A percentile compares a stretch with the other conserved stretches of the same genome.
These are phyloP conservation scores for Leishmania arabica DNA, from an alignment of 208 protist species.

Conservation along the genomic window DNA sequence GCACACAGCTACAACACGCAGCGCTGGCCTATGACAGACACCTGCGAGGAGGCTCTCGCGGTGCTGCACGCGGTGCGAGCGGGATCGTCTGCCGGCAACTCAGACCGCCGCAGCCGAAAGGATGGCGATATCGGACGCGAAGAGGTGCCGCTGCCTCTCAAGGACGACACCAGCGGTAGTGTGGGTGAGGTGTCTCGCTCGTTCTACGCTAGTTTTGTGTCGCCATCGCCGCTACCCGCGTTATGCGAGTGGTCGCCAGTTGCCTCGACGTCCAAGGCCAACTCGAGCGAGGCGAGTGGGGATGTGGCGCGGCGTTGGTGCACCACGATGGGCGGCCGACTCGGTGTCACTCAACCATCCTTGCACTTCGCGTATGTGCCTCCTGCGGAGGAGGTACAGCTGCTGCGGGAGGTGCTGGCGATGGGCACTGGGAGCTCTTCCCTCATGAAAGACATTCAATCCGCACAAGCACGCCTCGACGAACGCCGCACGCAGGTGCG, in stretches of 20 bases:
- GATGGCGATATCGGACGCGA: not conserved
- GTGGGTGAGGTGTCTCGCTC: not conserved
- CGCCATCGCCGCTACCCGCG: not conserved
- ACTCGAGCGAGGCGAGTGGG: slow-evolving; percentile 14
- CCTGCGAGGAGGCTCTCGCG: slow-evolving; percentile 43
- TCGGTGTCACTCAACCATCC: slow-evolving; percentile 32
- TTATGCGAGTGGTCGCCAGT: slow-evolving; percentile 18
- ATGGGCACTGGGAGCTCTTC: slow-evolving; percentile 71
- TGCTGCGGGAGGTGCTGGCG: slow-evolving; percentile 73
- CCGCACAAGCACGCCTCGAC: slow-evolving; percentile 37
- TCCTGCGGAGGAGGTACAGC: slow-evolving; percentile 56
- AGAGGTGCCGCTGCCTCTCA: not conserved
- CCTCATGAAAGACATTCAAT: slow-evolving; percentile 58
- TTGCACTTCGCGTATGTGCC: slow-evolving; percentile 64
- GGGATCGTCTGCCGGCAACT: not conserved
- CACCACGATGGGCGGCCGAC: slow-evolving; percentile 35
- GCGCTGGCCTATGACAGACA: slow-evolving; percentile 55
- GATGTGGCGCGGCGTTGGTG: slow-evolving; percentile 53
- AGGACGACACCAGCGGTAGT: not conserved
- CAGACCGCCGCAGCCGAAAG: slow-evolving; percentile 1
- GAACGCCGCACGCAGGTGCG: slow-evolving; percentile 20
- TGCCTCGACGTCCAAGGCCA: not conserved
- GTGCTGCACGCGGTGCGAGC: slow-evolving; percentile 21
- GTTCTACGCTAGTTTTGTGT: not conserved
- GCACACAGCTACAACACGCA: slow-evolving; percentile 54